Conservation (phyloP, 2,329 filamentous ascomycete genomes). For the Beauveria sp. region DNA sequence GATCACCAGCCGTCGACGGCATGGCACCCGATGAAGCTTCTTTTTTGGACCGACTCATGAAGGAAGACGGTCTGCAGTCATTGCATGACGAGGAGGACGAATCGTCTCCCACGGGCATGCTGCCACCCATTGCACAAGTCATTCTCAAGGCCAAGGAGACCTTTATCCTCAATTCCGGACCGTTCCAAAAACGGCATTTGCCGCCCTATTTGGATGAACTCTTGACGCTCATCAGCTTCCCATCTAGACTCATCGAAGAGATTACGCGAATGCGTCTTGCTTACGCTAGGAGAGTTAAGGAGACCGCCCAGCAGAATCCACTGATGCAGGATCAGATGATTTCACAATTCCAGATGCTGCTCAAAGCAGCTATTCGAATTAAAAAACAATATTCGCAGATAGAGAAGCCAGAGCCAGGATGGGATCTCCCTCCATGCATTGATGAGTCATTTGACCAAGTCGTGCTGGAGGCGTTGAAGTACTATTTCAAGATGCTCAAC, state of each 20-base stretch:
- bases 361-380: conserved; percentile 86
- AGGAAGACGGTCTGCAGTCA: conserved; percentile 89
- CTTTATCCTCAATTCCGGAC: conserved; percentile 74
- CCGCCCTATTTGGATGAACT: conserved; percentile 96
- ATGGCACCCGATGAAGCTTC: conserved; percentile 79
- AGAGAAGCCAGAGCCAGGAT: conserved; percentile 79
- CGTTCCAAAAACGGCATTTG: conserved; percentile 81
- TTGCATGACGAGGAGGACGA: conserved; percentile 64
- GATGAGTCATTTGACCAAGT: conserved; percentile 93
- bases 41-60: conserved; percentile 89
- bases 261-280: conserved; percentile 87
- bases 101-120: conserved; percentile 59
- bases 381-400: conserved; percentile 83
- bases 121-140: conserved; percentile 73
- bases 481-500: conserved; percentile 98
- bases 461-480: conserved; percentile 86
- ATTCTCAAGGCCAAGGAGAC: conserved; percentile 92
- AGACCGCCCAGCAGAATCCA: conserved; percentile 81
- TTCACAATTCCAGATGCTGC: conserved; percentile 84
- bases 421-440: conserved; percentile 92
- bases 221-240: conserved; percentile 93
- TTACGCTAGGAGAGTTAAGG: conserved; percentile 92
- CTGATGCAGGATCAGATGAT: conserved; percentile 99
- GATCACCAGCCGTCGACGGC: conserved; percentile 57
- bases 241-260: conserved; percentile 89